These are phyloP conservation scores for Colletotrichum costaricense DNA, from an alignment of 2,329 filamentous ascomycete species.

Conservation along the genomic window DNA sequence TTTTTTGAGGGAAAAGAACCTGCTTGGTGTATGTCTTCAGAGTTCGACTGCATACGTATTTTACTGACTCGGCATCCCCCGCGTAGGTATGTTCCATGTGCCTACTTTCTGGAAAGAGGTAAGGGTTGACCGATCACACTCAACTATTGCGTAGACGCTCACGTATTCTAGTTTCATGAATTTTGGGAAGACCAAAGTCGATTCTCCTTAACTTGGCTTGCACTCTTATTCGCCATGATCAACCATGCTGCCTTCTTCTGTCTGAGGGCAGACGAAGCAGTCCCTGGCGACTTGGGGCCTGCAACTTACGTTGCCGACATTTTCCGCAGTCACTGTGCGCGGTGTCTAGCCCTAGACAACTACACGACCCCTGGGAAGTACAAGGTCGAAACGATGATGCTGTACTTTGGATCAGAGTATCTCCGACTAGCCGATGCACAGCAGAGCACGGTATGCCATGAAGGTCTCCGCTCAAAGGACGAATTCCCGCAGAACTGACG, in stretches of 20 bases:
- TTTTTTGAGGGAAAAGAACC: slow-evolving; percentile 44
- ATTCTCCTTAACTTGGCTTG: slow-evolving; percentile 42
- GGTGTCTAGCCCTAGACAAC: slow-evolving; percentile 44
- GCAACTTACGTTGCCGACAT: slow-evolving; percentile 38
- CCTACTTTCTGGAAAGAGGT: slow-evolving; percentile 40
- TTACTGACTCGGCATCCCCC: not conserved
- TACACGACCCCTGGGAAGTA: slow-evolving; percentile 43
- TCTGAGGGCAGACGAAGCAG: slow-evolving; percentile 39
- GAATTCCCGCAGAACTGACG: not conserved
- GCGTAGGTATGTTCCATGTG: slow-evolving; percentile 44
- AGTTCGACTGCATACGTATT: not conserved
- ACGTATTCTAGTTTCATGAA: slow-evolving; percentile 38
- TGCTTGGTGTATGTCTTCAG: slow-evolving; percentile 35
- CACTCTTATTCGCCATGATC: slow-evolving; percentile 45
- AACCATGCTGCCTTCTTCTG: slow-evolving; percentile 42
- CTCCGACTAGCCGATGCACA: slow-evolving; percentile 11
- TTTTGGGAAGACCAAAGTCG: slow-evolving; percentile 43
- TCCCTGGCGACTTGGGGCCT: slow-evolving; percentile 40
- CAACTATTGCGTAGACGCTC: not conserved
- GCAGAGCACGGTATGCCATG: not conserved
- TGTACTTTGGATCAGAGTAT: slow-evolving; percentile 14
- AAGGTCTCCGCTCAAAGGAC: not conserved
- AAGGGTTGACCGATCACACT: not conserved
- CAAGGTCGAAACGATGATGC: slow-evolving; percentile 15
- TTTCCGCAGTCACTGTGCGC: slow-evolving; percentile 40